A percentile compares a stretch with the other conserved stretches of the same genome.
phyloP scores from a whole-genome alignment of 495 filamentous ascomycete genomes.

The Aspergillus carlsbadensis region DNA sequence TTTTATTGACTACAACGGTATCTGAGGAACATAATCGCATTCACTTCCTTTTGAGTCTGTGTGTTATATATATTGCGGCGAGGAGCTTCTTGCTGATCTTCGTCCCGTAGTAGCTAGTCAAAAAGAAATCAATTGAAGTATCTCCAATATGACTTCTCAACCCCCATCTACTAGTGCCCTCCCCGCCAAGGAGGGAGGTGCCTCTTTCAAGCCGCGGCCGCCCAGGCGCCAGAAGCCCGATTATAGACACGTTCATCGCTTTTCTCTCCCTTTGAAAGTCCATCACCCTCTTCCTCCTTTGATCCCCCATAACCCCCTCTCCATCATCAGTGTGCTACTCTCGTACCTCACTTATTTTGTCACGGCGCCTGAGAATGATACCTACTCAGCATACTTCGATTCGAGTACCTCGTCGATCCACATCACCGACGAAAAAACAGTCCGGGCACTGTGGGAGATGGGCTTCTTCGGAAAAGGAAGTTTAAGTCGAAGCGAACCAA shows the following conservation, averaged over 20 bases:
- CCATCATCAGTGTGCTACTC: conserved; percentile 73
- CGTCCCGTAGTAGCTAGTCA: conserved; percentile 20
- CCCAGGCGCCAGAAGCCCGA: conserved; percentile 61
- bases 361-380: conserved; percentile 65
- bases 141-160: conserved; percentile 18
- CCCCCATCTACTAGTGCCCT: conserved; percentile 5
- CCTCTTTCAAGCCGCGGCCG: conserved; percentile 21
- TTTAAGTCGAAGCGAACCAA: conserved; percentile 89
- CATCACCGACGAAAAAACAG: conserved; percentile 70
- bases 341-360: conserved; percentile 73
- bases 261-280: conserved; percentile 74
- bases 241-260: conserved; percentile 69
- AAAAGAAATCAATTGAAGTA: conserved; percentile 13
- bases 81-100: conserved; percentile 28
- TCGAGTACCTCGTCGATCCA: conserved; percentile 78
- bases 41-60: conserved; percentile 6
- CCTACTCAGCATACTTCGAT: conserved; percentile 75
- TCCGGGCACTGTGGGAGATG: conserved; percentile 85
- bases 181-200: conserved; percentile 19
- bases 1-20: conserved; percentile 96
- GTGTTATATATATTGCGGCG: conserved; percentile 16
- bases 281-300: conserved; percentile 83
- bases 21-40: conserved; percentile 65
- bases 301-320: conserved; percentile 90
- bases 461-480: conserved; percentile 96